These are phyloP conservation scores for Phyllosticta ampelicida DNA, from an alignment of 2,329 filamentous ascomycete species.

Conservation along the genomic window DNA sequence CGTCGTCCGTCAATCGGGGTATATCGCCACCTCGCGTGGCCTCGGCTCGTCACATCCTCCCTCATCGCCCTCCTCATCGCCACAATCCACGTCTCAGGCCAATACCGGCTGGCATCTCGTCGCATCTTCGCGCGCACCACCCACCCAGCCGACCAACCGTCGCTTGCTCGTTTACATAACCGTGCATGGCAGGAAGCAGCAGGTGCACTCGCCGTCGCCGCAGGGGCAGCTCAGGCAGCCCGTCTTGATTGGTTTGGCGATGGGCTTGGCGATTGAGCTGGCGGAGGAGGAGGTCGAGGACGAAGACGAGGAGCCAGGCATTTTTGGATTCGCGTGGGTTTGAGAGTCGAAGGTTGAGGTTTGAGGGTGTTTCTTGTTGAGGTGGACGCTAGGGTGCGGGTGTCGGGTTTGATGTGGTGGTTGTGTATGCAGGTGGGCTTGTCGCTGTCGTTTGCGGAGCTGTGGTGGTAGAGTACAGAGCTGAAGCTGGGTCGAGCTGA, in stretches of 20 bases:
- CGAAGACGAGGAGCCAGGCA: background rate
- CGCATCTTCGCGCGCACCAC: too few relatives aligned
- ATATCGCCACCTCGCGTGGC: too few relatives aligned
- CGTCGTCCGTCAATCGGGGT: too few relatives aligned
- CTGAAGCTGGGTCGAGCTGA: too few relatives aligned
- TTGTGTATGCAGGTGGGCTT: too few relatives aligned
- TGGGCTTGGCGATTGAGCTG: slow-evolving; percentile 6
- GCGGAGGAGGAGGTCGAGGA: background rate
- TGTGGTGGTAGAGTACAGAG: too few relatives aligned
- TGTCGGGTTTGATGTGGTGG: background rate
- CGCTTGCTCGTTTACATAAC: background rate
- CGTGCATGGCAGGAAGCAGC: slow-evolving; percentile 8
- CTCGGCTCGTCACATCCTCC: too few relatives aligned
- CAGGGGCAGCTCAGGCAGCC: slow-evolving; percentile 10
- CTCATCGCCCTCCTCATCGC: too few relatives aligned
- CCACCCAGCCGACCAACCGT: background rate
- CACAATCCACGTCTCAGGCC: too few relatives aligned
- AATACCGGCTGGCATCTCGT: too few relatives aligned
- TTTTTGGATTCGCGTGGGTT: background rate
- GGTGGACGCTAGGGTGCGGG: background rate
- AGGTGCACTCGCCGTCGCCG: slow-evolving; percentile 10
- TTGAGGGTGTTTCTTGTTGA: background rate
- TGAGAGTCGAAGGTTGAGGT: background rate
- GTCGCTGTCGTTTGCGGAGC: too few relatives aligned
- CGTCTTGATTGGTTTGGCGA: slow-evolving; percentile 9